Evolutionary conservation across 75 land plant species (phyloP).

Genomic region (Adiantum capillusveneris): DNA sequence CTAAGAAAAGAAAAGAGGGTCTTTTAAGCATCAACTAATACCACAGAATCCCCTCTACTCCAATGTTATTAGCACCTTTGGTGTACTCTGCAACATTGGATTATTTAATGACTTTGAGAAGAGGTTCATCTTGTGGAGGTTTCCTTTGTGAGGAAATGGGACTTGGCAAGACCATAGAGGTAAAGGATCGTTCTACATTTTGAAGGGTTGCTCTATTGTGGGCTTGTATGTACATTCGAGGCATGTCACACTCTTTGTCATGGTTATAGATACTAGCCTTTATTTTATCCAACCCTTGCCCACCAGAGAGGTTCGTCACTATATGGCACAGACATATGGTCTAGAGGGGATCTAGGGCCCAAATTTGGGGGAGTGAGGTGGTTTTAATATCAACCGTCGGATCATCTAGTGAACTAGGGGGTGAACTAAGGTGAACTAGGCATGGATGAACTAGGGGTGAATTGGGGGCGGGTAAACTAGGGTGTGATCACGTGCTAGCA

Average conservation of each 20-base stretch:
- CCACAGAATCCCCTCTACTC: slow-evolving; percentile 16
- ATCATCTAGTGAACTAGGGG: too few relatives aligned
- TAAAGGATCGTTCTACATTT: not conserved
- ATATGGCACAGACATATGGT: too few relatives aligned
- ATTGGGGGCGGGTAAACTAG: too few relatives aligned
- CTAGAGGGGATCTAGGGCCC: too few relatives aligned
- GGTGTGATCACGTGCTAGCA: too few relatives aligned
- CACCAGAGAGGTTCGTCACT: slow-evolving; percentile 20
- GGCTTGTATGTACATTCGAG: not conserved
- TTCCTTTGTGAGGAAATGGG: slow-evolving; percentile 49
- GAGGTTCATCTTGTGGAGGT: slow-evolving; percentile 19
- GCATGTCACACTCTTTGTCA: not conserved
- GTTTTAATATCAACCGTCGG: too few relatives aligned
- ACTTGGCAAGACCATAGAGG: slow-evolving; percentile 42
- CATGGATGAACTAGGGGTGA: too few relatives aligned
- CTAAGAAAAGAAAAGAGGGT: slow-evolving; percentile 31
- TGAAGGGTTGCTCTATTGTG: not conserved
- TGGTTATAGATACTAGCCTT: slow-evolving; percentile 30
- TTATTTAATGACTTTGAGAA: slow-evolving; percentile 18
- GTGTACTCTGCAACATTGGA: slow-evolving; percentile 28
- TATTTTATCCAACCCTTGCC: slow-evolving; percentile 39
- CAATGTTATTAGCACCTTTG: not conserved
- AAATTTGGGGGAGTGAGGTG: too few relatives aligned
- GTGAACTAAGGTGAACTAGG: too few relatives aligned
- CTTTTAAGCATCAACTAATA: slow-evolving; percentile 38